Evolutionary conservation across 805 yeast genomes (phyloP).

Genomic region (Kazachstania bromeliacearum): DNA sequence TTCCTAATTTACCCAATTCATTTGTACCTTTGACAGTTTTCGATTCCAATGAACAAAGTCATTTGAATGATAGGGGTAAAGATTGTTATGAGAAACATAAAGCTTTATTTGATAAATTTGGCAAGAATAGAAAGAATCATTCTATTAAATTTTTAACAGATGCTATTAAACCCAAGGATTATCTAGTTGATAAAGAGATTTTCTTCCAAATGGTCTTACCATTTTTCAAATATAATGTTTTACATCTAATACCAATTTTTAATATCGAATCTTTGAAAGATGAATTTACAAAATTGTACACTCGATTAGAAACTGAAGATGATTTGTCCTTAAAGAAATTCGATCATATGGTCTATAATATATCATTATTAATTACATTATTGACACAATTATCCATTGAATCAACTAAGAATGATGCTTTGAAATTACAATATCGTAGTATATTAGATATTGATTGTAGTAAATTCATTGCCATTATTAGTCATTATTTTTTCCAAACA

Average conservation of each 20-base stretch:
- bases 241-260: conserved; percentile 19
- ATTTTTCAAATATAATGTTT: conserved; percentile 15
- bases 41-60: conserved; percentile 12
- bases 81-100: conserved; percentile 16
- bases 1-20: conserved; percentile 16
- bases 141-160: conserved; percentile 8
- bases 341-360: conserved; percentile 21
- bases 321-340: conserved; percentile 10
- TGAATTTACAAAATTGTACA: conserved; percentile 14
- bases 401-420: conserved; percentile 8
- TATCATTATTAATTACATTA: conserved; percentile 18
- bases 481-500: conserved; percentile 16
- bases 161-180: conserved; percentile 3
- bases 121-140: conserved; percentile 16
- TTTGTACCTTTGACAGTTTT: conserved; percentile 18
- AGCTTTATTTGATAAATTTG: conserved; percentile 22
- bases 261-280: conserved; percentile 11
- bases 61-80: conserved; percentile 2
- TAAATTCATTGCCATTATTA: conserved; percentile 19
- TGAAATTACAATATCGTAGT: conserved; percentile 1
- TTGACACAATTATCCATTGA: conserved; percentile 19
- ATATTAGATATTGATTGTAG: conserved; percentile 15
- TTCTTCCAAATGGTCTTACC: conserved; percentile 18
- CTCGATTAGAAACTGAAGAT: conserved; percentile 6
- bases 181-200: conserved; percentile 12